Percentiles rank a stretch among this genome's conserved stretches.
Evolutionary conservation across 257 asterid species (phyloP).

Genomic region (Penstemon davidsonii): DNA sequence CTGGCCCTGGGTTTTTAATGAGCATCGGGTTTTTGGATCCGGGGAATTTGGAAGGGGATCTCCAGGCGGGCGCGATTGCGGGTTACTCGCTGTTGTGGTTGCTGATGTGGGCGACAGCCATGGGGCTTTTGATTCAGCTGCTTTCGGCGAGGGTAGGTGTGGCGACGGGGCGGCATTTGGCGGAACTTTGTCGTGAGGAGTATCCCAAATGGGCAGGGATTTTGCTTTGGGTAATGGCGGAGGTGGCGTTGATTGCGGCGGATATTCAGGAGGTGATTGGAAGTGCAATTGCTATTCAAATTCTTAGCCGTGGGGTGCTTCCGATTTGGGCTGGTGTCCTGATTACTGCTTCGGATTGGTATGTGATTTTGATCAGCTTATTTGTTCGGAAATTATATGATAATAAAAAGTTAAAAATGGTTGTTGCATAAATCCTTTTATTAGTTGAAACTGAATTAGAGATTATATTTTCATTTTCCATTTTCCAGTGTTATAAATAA

Average conservation of each 20-base stretch:
- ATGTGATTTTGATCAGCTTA: conserved; percentile 6
- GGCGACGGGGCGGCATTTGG: conserved; percentile 91
- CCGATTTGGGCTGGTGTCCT: conserved; percentile 92
- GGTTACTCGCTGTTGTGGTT: conserved; percentile 89
- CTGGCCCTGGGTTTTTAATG: conserved; percentile 96
- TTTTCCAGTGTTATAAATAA: not conserved
- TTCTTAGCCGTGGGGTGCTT: conserved; percentile 70
- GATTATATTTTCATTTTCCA: not conserved
- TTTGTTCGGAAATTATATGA: not conserved
- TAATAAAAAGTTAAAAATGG: not conserved
- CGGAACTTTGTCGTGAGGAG: conserved; percentile 91
- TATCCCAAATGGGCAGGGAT: conserved; percentile 83
- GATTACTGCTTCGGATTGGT: conserved; percentile 93
- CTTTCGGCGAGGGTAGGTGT: conserved; percentile 82
- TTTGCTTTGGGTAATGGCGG: conserved; percentile 89
- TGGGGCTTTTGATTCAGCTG: conserved; percentile 87
- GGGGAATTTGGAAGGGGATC: conserved; percentile 93
- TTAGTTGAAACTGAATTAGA: conserved; percentile 18
- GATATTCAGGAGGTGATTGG: conserved; percentile 98
- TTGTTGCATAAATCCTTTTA: not conserved
- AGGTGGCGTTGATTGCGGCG: conserved; percentile 87
- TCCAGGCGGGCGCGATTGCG: conserved; percentile 94
- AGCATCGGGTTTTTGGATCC: conserved; percentile 94
- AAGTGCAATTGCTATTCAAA: conserved; percentile 91
- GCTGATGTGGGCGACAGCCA: conserved; percentile 83